These are phyloP conservation scores for Didymosphaeria variabile DNA, from an alignment of 2,329 filamentous ascomycete genomes.

Conservation along the genomic window DNA sequence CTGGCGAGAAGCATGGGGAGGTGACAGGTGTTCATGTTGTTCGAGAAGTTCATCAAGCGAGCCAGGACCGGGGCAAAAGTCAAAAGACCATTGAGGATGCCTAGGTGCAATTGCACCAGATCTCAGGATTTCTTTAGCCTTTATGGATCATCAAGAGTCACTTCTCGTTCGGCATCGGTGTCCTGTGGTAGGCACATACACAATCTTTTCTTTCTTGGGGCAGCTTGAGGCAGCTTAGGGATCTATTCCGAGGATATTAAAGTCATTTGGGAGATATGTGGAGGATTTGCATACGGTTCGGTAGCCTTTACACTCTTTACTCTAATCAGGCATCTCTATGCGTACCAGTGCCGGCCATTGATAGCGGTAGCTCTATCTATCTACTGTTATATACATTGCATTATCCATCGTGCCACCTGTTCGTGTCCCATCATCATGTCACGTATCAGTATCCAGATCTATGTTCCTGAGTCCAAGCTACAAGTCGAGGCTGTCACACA, in stretches of 20 bases:
- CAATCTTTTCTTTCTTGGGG: background rate
- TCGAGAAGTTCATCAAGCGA: conserved; percentile 34
- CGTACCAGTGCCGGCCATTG: background rate
- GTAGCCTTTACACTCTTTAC: background rate
- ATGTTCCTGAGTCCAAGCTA: no score
- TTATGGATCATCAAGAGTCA: background rate
- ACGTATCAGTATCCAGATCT: no score
- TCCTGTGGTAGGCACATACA: background rate
- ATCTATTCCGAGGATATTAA: background rate
- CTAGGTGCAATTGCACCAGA: conserved; percentile 11
- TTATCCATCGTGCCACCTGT: no score
- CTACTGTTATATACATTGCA: background rate
- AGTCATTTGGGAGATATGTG: background rate
- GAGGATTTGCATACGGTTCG: background rate
- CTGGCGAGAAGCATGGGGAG: conserved; percentile 15
- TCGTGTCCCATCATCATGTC: no score
- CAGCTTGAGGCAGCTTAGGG: background rate
- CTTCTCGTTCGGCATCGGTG: background rate
- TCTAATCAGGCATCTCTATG: background rate
- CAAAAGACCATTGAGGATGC: conserved; percentile 17
- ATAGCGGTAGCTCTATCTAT: background rate
- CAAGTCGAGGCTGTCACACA: no score
- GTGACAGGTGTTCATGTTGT: conserved; percentile 34
- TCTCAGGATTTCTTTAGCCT: background rate
- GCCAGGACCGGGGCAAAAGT: conserved; percentile 18